phyloP scores from a whole-genome alignment of 768 basidiomycete genomes.

The Holtermanniella nyarrowii region DNA sequence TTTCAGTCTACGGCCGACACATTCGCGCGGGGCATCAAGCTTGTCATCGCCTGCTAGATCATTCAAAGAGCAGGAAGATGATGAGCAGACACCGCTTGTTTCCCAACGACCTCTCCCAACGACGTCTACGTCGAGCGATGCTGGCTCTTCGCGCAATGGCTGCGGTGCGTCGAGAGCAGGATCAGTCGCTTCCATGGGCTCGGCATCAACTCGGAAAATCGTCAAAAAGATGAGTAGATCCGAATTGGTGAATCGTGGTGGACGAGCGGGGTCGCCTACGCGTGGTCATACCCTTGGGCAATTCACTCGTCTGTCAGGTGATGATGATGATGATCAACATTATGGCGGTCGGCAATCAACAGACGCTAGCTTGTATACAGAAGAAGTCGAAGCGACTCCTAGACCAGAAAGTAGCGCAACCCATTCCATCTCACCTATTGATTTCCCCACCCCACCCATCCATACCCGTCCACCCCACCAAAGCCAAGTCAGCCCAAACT shows the following conservation, averaged over 20 bases:
- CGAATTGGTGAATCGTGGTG: background rate
- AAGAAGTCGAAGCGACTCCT: background rate
- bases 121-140: background rate
- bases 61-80: background rate
- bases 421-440: background rate
- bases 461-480: background rate
- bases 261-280: background rate
- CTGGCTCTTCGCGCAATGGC: background rate
- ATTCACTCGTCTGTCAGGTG: background rate
- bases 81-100: background rate
- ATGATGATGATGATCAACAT: background rate
- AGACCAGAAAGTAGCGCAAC: background rate
- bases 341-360: background rate
- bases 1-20: constrained; percentile 23
- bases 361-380: background rate
- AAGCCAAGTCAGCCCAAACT: background rate
- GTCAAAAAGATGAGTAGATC: background rate
- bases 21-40: background rate
- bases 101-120: background rate
- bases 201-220: background rate
- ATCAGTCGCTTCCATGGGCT: background rate
- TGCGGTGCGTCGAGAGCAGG: background rate
- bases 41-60: background rate
- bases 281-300: background rate
- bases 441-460: background rate